Conservation (phyloP, 306 rosid genomes). For the Vicia villosa region DNA sequence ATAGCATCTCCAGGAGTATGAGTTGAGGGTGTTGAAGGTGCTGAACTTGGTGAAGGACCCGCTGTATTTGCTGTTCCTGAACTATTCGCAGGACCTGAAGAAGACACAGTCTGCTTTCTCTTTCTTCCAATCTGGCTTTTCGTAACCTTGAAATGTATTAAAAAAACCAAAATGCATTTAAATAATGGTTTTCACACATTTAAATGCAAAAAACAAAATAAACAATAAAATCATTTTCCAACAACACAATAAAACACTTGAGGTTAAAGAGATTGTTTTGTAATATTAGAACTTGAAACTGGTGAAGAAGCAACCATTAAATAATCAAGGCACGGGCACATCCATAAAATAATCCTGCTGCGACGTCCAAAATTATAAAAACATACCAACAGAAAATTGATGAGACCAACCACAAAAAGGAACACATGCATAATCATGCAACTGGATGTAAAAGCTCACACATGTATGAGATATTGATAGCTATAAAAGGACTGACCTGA, state of each 20-base stretch:
- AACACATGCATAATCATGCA: neutral
- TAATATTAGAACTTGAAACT: slow-evolving; percentile 7
- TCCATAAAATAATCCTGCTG: neutral
- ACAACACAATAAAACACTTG: neutral
- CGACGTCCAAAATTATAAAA: too few species aligned
- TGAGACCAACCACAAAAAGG: neutral
- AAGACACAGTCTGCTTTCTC: slow-evolving; percentile 95
- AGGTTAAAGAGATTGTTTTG: slow-evolving; percentile 10
- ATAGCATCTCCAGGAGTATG: slow-evolving; percentile 99
- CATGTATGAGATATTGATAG: neutral
- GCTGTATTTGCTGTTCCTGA: slow-evolving; percentile 96
- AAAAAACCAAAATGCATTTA: slow-evolving; percentile 26
- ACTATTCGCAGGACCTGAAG: slow-evolving; percentile 99
- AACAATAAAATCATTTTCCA: neutral
- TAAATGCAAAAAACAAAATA: neutral
- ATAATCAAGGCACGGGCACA: neutral
- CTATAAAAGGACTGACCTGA: slow-evolving; percentile 70
- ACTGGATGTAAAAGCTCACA: neutral
- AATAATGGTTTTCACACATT: slow-evolving; percentile 15
- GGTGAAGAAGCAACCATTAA: neutral
- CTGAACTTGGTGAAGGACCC: slow-evolving; percentile 98
- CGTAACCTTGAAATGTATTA: slow-evolving; percentile 68
- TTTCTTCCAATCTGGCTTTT: slow-evolving; percentile 96
- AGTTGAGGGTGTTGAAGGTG: slow-evolving; percentile 97
- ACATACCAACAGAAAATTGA: too few species aligned